Conservation (phyloP, 441 rosid genomes). For the Biscutella laevigata region DNA sequence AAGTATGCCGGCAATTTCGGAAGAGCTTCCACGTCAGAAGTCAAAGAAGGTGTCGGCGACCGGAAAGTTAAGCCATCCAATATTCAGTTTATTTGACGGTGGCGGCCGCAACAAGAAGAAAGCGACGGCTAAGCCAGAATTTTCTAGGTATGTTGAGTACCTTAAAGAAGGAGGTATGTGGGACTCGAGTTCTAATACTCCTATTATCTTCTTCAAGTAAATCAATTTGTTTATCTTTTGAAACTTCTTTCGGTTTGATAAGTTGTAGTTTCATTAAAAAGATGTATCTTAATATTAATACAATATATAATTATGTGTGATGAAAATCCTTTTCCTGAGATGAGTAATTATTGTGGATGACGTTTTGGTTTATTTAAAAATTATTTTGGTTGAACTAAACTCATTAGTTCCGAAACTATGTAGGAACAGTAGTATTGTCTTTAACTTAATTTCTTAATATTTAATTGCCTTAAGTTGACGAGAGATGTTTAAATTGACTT, state of each 20-base stretch:
- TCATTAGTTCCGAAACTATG: too few relatives aligned
- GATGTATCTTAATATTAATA: too few relatives aligned
- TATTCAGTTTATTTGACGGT: background rate
- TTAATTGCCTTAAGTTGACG: too few relatives aligned
- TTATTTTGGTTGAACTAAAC: too few relatives aligned
- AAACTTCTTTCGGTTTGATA: background rate
- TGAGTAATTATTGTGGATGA: too few relatives aligned
- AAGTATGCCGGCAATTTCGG: background rate
- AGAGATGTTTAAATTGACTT: too few relatives aligned
- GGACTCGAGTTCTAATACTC: constrained; percentile 7
- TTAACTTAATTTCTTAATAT: too few relatives aligned
- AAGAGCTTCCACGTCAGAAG: constrained; percentile 1
- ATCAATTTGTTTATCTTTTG: background rate
- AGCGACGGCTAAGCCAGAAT: constrained; percentile 7
- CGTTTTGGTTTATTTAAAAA: too few relatives aligned
- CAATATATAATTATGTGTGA: too few relatives aligned
- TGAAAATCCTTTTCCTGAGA: too few relatives aligned
- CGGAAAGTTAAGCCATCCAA: constrained; percentile 13
- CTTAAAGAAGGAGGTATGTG: constrained; percentile 20
- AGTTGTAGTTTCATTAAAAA: too few relatives aligned
- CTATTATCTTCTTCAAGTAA: constrained; percentile 10
- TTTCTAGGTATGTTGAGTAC: constrained; percentile 10
- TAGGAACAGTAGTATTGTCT: too few relatives aligned
- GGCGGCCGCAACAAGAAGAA: background rate
- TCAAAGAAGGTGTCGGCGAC: background rate